phyloP scores from a whole-genome alignment of 352 stramenopile species.

The Pythium dissotocum region DNA sequence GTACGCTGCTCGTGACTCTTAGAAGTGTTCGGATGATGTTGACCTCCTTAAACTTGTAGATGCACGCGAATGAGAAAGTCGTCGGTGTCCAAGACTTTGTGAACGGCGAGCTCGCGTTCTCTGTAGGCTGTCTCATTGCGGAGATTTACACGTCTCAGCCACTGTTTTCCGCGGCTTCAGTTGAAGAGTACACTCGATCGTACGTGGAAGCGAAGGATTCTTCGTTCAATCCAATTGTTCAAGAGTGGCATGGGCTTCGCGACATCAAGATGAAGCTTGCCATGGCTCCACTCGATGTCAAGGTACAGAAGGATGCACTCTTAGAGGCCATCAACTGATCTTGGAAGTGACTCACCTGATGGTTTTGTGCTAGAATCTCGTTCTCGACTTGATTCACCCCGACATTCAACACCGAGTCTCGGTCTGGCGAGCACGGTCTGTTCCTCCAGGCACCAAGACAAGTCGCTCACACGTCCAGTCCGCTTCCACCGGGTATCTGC shows the following conservation, averaged over 20 bases:
- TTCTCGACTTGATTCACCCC: slow-evolving; percentile 24
- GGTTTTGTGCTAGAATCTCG: slow-evolving; percentile 6
- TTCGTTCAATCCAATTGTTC: background rate
- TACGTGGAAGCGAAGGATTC: slow-evolving; percentile 11
- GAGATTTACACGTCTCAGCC: slow-evolving; percentile 63
- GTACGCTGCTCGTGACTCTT: background rate
- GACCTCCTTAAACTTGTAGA: background rate
- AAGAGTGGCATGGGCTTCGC: background rate
- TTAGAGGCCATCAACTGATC: background rate
- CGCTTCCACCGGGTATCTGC: background rate
- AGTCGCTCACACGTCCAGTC: background rate
- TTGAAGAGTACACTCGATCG: slow-evolving; percentile 40
- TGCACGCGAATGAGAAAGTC: background rate
- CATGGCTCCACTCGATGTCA: slow-evolving; percentile 50
- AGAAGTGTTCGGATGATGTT: too few relatives aligned
- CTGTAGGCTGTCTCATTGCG: slow-evolving; percentile 64
- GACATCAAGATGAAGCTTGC: slow-evolving; percentile 1
- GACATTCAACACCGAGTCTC: slow-evolving; percentile 21
- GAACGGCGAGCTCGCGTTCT: slow-evolving; percentile 46
- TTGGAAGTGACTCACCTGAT: background rate
- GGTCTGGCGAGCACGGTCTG: slow-evolving; percentile 14
- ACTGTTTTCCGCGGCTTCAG: slow-evolving; percentile 57
- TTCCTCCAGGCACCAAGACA: background rate
- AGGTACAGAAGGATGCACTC: slow-evolving; percentile 26
- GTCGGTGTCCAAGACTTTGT: background rate